Conservation (phyloP, 768 basidiomycete genomes). For the Kwoniella dendrophila region DNA sequence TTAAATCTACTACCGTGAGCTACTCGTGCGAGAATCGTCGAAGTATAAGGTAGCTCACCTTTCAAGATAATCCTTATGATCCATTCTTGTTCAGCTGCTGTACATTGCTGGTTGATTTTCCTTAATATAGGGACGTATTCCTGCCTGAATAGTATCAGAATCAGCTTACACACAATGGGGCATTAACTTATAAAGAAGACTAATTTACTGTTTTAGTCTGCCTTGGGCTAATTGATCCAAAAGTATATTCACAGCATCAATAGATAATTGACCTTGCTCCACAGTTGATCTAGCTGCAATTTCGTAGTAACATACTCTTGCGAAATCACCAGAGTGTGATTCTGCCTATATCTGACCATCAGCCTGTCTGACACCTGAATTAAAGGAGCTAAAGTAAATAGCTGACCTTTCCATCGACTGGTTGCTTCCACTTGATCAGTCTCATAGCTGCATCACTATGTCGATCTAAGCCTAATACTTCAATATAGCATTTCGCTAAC, state of each 20-base stretch:
- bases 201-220: conserved; percentile 59
- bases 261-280: conserved; percentile 66
- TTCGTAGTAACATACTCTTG: conserved; percentile 81
- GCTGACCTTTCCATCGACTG: conserved; percentile 53
- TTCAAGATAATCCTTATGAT: conserved; percentile 93
- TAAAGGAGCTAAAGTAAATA: neutral
- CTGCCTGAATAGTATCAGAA: conserved; percentile 62
- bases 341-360: conserved; percentile 24
- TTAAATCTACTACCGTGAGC: conserved; percentile 66
- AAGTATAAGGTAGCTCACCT: conserved; percentile 60
- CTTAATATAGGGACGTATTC: conserved; percentile 74
- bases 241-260: conserved; percentile 80
- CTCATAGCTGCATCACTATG: conserved; percentile 79
- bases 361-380: neutral
- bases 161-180: neutral
- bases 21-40: too few relatives aligned
- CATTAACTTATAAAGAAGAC: conserved; percentile 15
- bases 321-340: conserved; percentile 72
- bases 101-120: conserved; percentile 65
- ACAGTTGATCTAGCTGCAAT: conserved; percentile 74
- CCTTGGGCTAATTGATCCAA: conserved; percentile 76
- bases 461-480: conserved; percentile 77
- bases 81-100: conserved; percentile 90
- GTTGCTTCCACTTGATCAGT: conserved; percentile 78
- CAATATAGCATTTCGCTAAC: conserved; percentile 88